Conservation (phyloP, 768 basidiomycete genomes). For the Floccularia luteovirens region DNA sequence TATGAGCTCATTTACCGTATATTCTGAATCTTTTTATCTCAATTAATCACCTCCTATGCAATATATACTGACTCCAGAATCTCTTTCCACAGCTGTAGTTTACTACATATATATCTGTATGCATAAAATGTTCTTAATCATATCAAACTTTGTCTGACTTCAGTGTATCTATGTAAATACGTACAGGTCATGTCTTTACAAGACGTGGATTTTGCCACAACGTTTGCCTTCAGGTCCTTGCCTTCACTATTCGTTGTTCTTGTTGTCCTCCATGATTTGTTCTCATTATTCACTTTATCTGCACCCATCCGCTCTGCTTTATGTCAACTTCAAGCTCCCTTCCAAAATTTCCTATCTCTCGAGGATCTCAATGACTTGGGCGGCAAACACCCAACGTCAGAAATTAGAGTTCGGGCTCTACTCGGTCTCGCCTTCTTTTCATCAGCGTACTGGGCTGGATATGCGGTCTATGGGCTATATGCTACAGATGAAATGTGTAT, state of each 20-base stretch:
- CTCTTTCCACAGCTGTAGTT: too few relatives aligned
- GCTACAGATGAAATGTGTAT: conserved; percentile 13
- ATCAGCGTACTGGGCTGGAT: conserved; percentile 33
- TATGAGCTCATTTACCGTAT: conserved; percentile 37
- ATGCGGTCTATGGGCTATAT: conserved; percentile 25
- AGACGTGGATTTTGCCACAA: neutral
- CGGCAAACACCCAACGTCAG: conserved; percentile 16
- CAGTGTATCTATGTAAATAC: too few relatives aligned
- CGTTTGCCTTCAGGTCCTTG: conserved; percentile 9
- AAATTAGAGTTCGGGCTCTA: conserved; percentile 24
- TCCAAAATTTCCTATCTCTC: conserved; percentile 42
- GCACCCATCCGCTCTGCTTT: conserved; percentile 14
- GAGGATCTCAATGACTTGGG: conserved; percentile 41
- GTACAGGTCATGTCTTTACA: too few relatives aligned
- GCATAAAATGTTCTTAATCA: too few relatives aligned
- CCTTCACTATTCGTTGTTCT: conserved; percentile 20
- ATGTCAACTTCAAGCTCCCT: conserved; percentile 27
- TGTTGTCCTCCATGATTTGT: conserved; percentile 21
- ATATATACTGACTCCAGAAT: too few relatives aligned
- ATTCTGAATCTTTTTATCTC: conserved; percentile 25
- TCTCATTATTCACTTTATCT: conserved; percentile 16
- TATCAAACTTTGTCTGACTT: too few relatives aligned
- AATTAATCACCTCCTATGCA: too few relatives aligned
- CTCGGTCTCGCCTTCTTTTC: conserved; percentile 28
- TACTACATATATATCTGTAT: too few relatives aligned